phyloP scores from a whole-genome alignment of 108 stramenopile species.

The Skeletonema tropicum region DNA sequence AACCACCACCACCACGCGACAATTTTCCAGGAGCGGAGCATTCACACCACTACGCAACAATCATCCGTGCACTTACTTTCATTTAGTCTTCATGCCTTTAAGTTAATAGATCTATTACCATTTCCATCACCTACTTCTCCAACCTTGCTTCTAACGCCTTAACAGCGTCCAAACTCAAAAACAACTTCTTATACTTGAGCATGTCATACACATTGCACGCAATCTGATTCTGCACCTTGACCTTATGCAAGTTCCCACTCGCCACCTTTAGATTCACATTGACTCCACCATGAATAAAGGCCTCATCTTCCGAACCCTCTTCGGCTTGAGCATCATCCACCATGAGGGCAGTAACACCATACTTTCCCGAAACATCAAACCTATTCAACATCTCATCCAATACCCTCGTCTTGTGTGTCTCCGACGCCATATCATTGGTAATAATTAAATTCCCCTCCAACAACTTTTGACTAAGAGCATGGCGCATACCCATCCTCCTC shows the following conservation, averaged over 20 bases:
- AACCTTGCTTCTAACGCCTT: constrained; percentile 65
- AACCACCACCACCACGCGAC: constrained; percentile 3
- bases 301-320: constrained; percentile 15
- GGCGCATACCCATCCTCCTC: constrained; percentile 71
- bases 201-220: constrained; percentile 77
- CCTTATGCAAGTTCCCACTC: constrained; percentile 57
- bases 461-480: constrained; percentile 78
- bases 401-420: constrained; percentile 71
- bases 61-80: neutral
- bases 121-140: constrained; percentile 25
- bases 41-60: neutral
- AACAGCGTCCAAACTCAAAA: constrained; percentile 70
- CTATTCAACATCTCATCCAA: constrained; percentile 55
- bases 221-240: constrained; percentile 68
- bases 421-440: constrained; percentile 57
- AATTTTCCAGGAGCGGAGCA: neutral
- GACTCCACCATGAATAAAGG: constrained; percentile 56
- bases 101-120: neutral
- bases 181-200: constrained; percentile 76
- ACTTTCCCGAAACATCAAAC: constrained; percentile 53
- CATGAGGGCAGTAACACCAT: constrained; percentile 65
- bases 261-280: constrained; percentile 80
- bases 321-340: constrained; percentile 63
- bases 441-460: constrained; percentile 83
- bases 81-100: neutral